Evolutionary conservation across 2,329 filamentous ascomycete genomes (phyloP), one percentile per base, ranked within the genome.

Genomic region (Stromatinia cepivora): DNA sequence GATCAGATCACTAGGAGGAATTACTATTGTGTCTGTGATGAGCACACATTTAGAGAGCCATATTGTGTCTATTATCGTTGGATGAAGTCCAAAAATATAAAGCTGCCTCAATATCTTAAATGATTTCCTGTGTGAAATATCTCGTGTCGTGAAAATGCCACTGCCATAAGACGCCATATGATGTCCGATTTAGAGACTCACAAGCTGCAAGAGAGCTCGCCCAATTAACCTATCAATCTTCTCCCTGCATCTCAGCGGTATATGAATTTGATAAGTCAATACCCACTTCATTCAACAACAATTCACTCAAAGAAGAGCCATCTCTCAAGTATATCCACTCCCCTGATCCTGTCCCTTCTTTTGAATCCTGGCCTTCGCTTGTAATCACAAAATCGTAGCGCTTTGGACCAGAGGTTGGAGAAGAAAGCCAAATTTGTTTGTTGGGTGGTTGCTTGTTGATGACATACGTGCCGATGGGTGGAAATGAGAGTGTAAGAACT

Each of bases 401-500:
- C 82, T 97, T 97, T 20, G 95, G 95, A 0, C 95, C 95, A 8
- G 92, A 94, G 67, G 93, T 84, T 5, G 95, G 95, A 56, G 93
- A 97, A 50, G 92, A 95, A 58, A 98, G 88, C 95, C 95, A 99
- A 78, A 99, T 97, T 79, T 91, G 95, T 84, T 93, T 95, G 84
- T 97, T 98, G 28, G 94, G 93, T 0, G 95, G 95, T 80, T 99
- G 95, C 81, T 99, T 99, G 87, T 99, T 99, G 82, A 99, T 86
- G 71, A 99, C 92, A 79, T 96, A 99, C 42, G 88, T 94, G 72
- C 94, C 93, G 64, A 88, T 83, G 17, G 85, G 82, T 1, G 88
- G 87, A 75, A 92, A 87, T 9, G 82, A 84, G 76, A 98, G 84
- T 72, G 89, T 93, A 75, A 98, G 85, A 69, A 98, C 93, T 68